Conservation (phyloP, 768 basidiomycete genomes). For the Pholiota conissans region DNA sequence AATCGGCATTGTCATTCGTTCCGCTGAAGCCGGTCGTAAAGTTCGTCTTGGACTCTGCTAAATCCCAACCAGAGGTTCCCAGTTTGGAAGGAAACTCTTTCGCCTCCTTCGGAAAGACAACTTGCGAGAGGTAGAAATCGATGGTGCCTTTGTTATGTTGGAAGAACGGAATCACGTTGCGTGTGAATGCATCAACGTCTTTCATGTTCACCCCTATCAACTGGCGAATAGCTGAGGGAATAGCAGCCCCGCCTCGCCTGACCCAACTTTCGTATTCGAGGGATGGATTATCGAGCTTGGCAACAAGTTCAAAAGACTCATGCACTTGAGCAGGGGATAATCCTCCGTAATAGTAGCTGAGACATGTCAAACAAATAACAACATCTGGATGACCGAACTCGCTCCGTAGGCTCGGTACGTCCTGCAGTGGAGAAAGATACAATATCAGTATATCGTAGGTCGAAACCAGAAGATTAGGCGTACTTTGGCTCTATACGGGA, state of each 20-base stretch:
- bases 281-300: constrained; percentile 39
- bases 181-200: constrained; percentile 20
- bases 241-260: constrained; percentile 1
- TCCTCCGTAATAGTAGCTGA: constrained; percentile 51
- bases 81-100: constrained; percentile 49
- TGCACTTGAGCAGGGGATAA: constrained; percentile 37
- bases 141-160: constrained; percentile 35
- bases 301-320: constrained; percentile 36
- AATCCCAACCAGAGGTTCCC: constrained; percentile 52
- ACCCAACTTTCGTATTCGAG: constrained; percentile 43
- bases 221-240: constrained; percentile 31
- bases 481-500: constrained; percentile 48
- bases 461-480: neutral
- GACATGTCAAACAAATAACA: constrained; percentile 42
- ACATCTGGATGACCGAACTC: constrained; percentile 58
- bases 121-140: constrained; percentile 45
- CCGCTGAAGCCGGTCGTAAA: constrained; percentile 54
- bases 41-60: constrained; percentile 35
- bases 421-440: constrained; percentile 21
- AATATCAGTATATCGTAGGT: neutral
- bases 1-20: constrained; percentile 48
- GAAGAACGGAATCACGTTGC: constrained; percentile 33
- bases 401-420: constrained; percentile 42
- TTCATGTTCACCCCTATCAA: constrained; percentile 42
- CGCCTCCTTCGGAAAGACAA: constrained; percentile 51